Percentiles rank a stretch among this genome's conserved stretches.
Evolutionary conservation across 768 basidiomycete genomes (phyloP).

Genomic region (Hericium erinaceus): DNA sequence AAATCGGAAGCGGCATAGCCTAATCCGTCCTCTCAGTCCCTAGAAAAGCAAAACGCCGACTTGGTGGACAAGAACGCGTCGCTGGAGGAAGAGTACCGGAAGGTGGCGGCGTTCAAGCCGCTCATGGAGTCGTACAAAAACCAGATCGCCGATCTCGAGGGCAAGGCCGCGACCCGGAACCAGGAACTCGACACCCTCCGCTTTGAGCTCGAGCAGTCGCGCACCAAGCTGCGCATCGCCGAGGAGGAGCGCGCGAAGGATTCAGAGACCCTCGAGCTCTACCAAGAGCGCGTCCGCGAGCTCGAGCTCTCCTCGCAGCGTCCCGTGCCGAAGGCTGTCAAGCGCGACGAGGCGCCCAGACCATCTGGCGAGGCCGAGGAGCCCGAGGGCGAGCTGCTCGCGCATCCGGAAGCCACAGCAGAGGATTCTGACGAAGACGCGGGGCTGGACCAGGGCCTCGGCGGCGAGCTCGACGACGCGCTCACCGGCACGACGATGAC

Average conservation of each 20-base stretch:
- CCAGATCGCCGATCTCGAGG: conserved; percentile 76
- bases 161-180: conserved; percentile 51
- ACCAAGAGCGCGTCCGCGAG: conserved; percentile 86
- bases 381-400: conserved; percentile 14
- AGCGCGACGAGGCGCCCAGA: conserved; percentile 4
- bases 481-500: conserved; percentile 82
- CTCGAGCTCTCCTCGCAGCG: conserved; percentile 64
- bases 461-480: conserved; percentile 82
- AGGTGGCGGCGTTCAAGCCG: conserved; percentile 77
- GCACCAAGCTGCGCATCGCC: conserved; percentile 57
- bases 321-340: conserved; percentile 27
- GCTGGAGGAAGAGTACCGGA: conserved; percentile 87
- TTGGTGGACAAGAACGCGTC: conserved; percentile 87
- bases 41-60: conserved; percentile 89
- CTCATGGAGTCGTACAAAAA: conserved; percentile 89
- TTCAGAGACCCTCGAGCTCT: conserved; percentile 77
- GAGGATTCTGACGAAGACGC: conserved; percentile 32
- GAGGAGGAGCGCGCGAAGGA: conserved; percentile 68
- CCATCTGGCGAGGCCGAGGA: conserved; percentile 35
- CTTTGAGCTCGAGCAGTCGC: conserved; percentile 70
- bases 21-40: conserved; percentile 35
- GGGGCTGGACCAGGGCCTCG: conserved; percentile 48
- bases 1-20: background rate
- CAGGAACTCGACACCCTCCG: conserved; percentile 66
- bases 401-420: background rate